phyloP scores from a whole-genome alignment of 78 protist genomes.

The Dictyostelium intermedium region DNA sequence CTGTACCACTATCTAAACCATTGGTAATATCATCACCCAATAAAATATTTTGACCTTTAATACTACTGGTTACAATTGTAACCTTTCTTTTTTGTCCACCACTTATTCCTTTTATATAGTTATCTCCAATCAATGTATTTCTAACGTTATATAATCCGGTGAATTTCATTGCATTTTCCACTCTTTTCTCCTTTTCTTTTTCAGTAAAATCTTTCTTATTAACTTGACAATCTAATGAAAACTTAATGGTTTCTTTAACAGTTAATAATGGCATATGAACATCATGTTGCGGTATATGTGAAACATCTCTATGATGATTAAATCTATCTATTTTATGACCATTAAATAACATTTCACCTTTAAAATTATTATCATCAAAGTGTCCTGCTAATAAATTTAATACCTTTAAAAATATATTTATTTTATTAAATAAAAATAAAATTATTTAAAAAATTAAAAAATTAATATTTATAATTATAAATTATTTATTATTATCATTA shows the following conservation, averaged over 20 bases:
- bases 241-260: conserved; percentile 40
- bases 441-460: no score
- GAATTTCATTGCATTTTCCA: conserved; percentile 1
- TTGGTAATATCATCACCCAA: neutral
- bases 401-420: neutral
- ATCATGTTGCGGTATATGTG: neutral
- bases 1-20: neutral
- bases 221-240: conserved; percentile 25
- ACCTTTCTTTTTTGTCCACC: neutral
- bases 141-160: neutral
- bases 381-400: neutral
- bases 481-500: no score
- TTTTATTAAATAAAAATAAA: no score
- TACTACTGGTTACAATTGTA: neutral
- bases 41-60: neutral
- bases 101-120: no score
- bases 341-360: neutral
- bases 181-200: neutral
- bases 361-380: neutral
- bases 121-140: conserved; percentile 35
- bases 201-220: neutral
- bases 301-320: neutral
- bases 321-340: neutral
- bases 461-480: no score
- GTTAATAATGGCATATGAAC: neutral